Conservation (phyloP, 148 eudicot genomes). For the Silene latifolia region DNA sequence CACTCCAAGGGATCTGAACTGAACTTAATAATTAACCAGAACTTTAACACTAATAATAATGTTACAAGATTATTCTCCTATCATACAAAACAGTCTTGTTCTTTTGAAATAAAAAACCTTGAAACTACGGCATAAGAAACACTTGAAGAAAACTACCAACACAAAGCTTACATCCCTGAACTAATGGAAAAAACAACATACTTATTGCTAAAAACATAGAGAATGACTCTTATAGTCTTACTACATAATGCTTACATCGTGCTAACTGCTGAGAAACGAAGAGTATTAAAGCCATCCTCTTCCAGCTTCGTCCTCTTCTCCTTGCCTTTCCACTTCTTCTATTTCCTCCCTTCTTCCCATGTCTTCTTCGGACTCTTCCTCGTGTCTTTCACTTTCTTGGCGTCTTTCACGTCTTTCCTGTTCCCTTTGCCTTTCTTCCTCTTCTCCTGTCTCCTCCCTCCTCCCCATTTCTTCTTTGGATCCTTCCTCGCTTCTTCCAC, state of each 20-base stretch:
- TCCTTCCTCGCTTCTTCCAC: no score
- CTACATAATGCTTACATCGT: neutral
- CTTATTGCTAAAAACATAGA: neutral
- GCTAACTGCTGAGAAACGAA: neutral
- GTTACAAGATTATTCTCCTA: neutral
- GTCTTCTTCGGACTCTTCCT: constrained; percentile 25
- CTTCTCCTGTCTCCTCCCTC: constrained; percentile 15
- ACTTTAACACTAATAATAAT: neutral
- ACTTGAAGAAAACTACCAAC: neutral
- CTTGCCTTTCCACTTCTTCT: neutral
- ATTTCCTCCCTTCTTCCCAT: constrained; percentile 7
- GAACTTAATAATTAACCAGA: neutral
- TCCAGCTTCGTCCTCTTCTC: neutral
- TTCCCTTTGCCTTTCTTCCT: neutral
- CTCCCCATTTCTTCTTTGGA: neutral
- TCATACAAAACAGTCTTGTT: neutral
- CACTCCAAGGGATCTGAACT: neutral
- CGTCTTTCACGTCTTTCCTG: neutral
- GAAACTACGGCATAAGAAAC: neutral
- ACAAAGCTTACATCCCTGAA: neutral
- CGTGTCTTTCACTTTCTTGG: constrained; percentile 5
- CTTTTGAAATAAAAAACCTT: neutral
- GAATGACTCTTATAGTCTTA: neutral
- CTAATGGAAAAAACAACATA: neutral
- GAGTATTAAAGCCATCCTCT: neutral